Conservation (phyloP, 2,329 filamentous ascomycete species). For the Chrysoporthe austroafricana region DNA sequence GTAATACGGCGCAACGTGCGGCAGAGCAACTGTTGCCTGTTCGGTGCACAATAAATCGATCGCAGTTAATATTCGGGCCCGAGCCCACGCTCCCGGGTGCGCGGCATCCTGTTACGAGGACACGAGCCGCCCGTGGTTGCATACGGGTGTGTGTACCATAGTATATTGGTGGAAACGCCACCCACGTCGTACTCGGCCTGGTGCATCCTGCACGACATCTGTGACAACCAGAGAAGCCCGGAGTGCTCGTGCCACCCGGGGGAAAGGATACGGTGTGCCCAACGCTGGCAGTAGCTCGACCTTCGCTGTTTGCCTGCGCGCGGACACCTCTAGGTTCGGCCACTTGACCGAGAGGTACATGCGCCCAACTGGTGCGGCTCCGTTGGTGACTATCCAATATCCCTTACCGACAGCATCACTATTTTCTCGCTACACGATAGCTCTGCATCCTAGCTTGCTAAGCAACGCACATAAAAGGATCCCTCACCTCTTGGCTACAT, state of each 20-base stretch:
- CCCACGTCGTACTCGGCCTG: neutral
- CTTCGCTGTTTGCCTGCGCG: too few species aligned
- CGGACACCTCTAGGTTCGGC: neutral
- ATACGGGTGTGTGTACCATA: neutral
- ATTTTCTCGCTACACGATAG: neutral
- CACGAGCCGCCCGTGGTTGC: neutral
- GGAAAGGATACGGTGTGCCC: neutral
- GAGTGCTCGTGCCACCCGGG: neutral
- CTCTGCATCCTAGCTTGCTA: slow-evolving; percentile 1
- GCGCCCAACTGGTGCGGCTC: neutral
- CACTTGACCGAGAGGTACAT: neutral
- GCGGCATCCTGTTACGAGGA: neutral
- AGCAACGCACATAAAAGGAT: neutral
- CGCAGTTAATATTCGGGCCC: neutral
- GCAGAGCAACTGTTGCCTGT: neutral
- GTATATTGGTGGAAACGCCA: neutral
- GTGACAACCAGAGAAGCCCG: neutral
- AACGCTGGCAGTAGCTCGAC: neutral
- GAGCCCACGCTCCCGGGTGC: neutral
- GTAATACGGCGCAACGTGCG: neutral
- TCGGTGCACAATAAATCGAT: neutral
- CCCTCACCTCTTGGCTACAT: neutral
- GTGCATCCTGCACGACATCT: neutral
- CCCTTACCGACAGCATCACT: neutral
- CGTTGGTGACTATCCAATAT: neutral